Evolutionary conservation across 208 protist genomes (phyloP), one percentile per base, ranked within the genome.

Genomic region (Leishmania amazonensis): DNA sequence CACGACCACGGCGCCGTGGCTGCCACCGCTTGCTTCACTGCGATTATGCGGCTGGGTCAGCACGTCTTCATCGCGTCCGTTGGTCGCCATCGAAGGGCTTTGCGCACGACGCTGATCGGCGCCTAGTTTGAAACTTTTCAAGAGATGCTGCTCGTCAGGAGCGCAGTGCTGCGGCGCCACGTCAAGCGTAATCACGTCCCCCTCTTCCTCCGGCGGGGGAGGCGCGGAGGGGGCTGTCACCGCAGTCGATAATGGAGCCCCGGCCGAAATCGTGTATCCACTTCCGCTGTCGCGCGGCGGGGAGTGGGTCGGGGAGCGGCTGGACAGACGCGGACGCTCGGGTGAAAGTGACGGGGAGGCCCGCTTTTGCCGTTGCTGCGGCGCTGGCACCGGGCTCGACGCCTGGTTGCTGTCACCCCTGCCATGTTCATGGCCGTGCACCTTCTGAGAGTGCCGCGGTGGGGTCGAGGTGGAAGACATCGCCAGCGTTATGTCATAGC

Each of bases 21-120:
- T 28, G 0, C 47, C 2, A 57, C 73, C 15, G 31, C 40, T 17
- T 5, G 35, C 31, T 31, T 60, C 70, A 58, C 58, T 75, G 11
- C 72, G 77, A 38, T 81, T 68, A 64, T 85, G 82, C 64, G 82
- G 82, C 64, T 85, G 78, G 42, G 82, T 85, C 31, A 85, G 54
- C 3, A 85, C 67, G 42, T 85, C 82, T 1, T 85, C 78, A 47
- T 85, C 82, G 8, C 45, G 70, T 5, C 76, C 82, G 49, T 19
- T 21, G 6, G 71, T 57, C 0, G 13, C 73, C 19, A 38, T 74
- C 21, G 31, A 19, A 15, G 62, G 54, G 38, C 57, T 76, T 51
- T 4, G 60, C 57, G 35, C 24, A 8, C 15, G 54, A 28, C 51
- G 54, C 11, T 58, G 51, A 19, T 60, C 24, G 28, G 8, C 74